Evolutionary conservation across 2,329 filamentous ascomycete genomes (phyloP), one percentile per base, ranked within the genome.

Genomic region (Paraphaeosphaeria sporulosa): DNA sequence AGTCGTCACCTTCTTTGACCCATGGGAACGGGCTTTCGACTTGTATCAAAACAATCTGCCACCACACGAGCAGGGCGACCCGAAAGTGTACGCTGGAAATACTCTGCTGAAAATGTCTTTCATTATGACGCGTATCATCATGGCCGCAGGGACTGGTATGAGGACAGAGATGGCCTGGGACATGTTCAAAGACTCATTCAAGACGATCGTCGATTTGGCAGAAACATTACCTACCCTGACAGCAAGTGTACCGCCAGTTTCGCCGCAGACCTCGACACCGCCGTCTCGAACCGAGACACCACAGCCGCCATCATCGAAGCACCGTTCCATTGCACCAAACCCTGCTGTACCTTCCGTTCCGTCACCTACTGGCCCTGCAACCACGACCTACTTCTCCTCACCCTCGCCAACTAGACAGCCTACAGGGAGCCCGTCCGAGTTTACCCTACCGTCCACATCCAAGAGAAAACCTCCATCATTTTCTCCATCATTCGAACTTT

Each of bases 401-500:
- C 38, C 54, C 4, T 44, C 52, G 10, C 55, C 60, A 23, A 55
- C 47, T 13, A 34, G 30, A 19, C 30, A 25, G 40, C 13, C 21
- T 32, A 19, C 58, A 6, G 46, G 49, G 13, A 61, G 34, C 21
- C 42, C 49, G 17, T 23, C 34, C 43, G 44, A 58, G 19, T 50
- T 36, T 13, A 46, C 38, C 30, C 38, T 55, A 44, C 34, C 56
- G 1, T 54, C 59, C 10, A 17, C 38, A 17, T 25, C 63, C 4
- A 66, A 60, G 57, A 59, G 50, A 17, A 61, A 58, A 44, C 67
- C 63, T 9, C 43, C 60, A 3, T 62, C 67, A 3, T 73, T 73
- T 60, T 65, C 69, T 3, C 71, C 71, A 2, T 72, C 71, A 17
- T 72, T 73, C 59, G 70, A 72, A 40, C 65, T 72, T 38, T 70